Evolutionary conservation across 2,329 filamentous ascomycete species (phyloP).

Genomic region (Xylaria sp.): DNA sequence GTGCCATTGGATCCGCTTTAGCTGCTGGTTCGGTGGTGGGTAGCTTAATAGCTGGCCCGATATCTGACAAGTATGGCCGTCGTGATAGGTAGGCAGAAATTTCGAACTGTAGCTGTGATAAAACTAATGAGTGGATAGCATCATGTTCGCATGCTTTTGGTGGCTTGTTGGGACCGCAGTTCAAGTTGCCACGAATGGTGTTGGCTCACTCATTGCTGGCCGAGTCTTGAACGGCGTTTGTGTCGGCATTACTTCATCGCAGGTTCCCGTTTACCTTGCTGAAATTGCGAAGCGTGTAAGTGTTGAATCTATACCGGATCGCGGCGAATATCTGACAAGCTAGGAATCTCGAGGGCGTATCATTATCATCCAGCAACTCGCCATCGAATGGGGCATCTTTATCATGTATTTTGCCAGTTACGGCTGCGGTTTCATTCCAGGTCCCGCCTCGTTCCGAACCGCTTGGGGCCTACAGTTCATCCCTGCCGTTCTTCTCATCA

Average conservation of each 20-base stretch:
- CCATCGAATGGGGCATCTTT: constrained; percentile 77
- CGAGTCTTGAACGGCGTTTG: constrained; percentile 72
- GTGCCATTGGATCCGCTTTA: constrained; percentile 64
- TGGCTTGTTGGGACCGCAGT: constrained; percentile 70
- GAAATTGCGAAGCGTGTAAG: constrained; percentile 66
- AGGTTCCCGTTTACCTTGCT: constrained; percentile 75
- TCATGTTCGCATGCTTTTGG: constrained; percentile 59
- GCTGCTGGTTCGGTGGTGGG: constrained; percentile 64
- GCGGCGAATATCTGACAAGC: constrained; percentile 36
- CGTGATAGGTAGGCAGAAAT: constrained; percentile 51
- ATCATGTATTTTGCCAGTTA: constrained; percentile 78
- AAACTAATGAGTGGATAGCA: constrained; percentile 43
- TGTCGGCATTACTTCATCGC: constrained; percentile 74
- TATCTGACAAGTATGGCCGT: constrained; percentile 62
- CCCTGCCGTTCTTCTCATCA: constrained; percentile 67
- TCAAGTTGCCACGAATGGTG: constrained; percentile 67
- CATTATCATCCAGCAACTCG: constrained; percentile 78
- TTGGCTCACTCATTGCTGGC: constrained; percentile 65
- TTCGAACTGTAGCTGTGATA: not conserved
- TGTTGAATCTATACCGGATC: constrained; percentile 34
- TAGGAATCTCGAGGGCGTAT: constrained; percentile 66
- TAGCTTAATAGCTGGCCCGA: constrained; percentile 59
- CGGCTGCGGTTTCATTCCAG: constrained; percentile 70
- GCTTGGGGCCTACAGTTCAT: constrained; percentile 74
- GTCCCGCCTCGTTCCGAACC: constrained; percentile 68